These are phyloP conservation scores for Ceratocystis lukuohia DNA, from an alignment of 2,329 filamentous ascomycete genomes.

Conservation along the genomic window DNA sequence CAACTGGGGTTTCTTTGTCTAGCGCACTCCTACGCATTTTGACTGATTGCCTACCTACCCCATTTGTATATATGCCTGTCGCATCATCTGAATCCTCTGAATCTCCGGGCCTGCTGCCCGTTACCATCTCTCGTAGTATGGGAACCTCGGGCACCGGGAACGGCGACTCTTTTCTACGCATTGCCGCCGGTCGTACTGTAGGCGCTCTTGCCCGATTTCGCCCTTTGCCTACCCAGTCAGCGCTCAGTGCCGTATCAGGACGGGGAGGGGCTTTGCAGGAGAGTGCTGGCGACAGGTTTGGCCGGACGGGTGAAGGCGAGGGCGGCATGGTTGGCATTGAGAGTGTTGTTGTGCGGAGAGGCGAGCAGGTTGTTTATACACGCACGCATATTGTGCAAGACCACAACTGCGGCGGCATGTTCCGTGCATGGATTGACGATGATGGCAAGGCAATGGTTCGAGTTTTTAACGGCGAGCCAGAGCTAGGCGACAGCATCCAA, in stretches of 20 bases:
- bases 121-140: constrained; percentile 29
- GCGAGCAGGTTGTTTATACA: constrained; percentile 31
- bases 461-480: constrained; percentile 27
- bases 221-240: constrained; percentile 37
- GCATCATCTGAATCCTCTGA: neutral
- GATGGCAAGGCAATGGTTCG: constrained; percentile 43
- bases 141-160: constrained; percentile 73
- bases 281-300: constrained; percentile 63
- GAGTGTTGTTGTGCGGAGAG: constrained; percentile 35
- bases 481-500: constrained; percentile 8
- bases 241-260: constrained; percentile 53
- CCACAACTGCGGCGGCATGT: constrained; percentile 82
- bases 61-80: constrained; percentile 30
- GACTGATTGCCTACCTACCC: constrained; percentile 46
- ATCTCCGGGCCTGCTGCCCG: constrained; percentile 24
- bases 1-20: constrained; percentile 27
- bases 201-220: constrained; percentile 59
- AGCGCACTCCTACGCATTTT: constrained; percentile 36
- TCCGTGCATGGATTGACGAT: constrained; percentile 61
- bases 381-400: constrained; percentile 52
- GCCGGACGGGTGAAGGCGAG: constrained; percentile 58
- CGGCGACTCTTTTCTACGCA: constrained; percentile 72
- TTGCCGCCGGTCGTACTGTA: constrained; percentile 56
- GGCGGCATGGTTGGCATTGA: constrained; percentile 81
- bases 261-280: constrained; percentile 58